Conservation (phyloP, 495 filamentous ascomycete species). For the Xylaria intraflava region DNA sequence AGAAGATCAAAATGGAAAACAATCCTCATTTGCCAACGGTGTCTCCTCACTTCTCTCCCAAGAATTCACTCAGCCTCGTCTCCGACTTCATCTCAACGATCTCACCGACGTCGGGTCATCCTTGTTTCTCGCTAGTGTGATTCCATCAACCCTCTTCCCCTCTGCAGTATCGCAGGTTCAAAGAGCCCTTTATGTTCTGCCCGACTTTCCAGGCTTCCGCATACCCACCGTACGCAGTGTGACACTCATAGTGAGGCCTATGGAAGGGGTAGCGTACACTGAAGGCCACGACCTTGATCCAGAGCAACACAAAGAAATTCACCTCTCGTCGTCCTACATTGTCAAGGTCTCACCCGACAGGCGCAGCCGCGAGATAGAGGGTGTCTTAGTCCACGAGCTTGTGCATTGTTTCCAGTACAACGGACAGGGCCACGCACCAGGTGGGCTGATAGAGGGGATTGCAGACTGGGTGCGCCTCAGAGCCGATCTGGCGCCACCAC, state of each 20-base stretch:
- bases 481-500: conserved; percentile 65
- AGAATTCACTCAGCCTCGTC: conserved; percentile 48
- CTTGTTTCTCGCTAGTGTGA: conserved; percentile 56
- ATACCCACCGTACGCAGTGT: conserved; percentile 61
- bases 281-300: conserved; percentile 72
- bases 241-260: conserved; percentile 75
- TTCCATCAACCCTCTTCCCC: conserved; percentile 52
- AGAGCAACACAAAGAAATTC: conserved; percentile 86
- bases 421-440: conserved; percentile 55
- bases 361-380: conserved; percentile 60
- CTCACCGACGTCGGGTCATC: conserved; percentile 56
- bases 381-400: conserved; percentile 86
- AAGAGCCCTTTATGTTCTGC: conserved; percentile 16
- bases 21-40: neutral
- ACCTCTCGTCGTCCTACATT: conserved; percentile 78
- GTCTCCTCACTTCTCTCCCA: conserved; percentile 1
- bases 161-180: conserved; percentile 55
- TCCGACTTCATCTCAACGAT: conserved; percentile 65
- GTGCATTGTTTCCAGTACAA: conserved; percentile 94
- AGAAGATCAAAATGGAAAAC: neutral
- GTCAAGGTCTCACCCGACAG: conserved; percentile 33
- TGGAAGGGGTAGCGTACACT: conserved; percentile 84
- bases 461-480: conserved; percentile 88
- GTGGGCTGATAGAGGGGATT: conserved; percentile 84
- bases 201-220: conserved; percentile 3